Conservation (phyloP, 2,329 filamentous ascomycete species). For the Incumbomyces delicatus region DNA sequence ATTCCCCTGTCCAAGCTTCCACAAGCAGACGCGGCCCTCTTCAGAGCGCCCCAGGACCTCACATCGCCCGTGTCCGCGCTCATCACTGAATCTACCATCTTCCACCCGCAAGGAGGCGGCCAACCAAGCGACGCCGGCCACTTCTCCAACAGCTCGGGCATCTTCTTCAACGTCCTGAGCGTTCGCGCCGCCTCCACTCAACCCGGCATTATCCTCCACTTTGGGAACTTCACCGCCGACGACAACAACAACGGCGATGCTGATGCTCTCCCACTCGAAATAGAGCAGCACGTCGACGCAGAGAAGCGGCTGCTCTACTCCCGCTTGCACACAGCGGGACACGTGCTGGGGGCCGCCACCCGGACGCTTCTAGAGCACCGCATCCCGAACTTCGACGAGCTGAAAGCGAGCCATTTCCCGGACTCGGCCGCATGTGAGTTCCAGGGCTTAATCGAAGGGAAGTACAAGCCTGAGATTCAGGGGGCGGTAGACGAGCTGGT, state of each 20-base stretch:
- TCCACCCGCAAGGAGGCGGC: conserved; percentile 65
- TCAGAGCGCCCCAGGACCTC: conserved; percentile 41
- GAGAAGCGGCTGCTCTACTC: conserved; percentile 55
- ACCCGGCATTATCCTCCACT: conserved; percentile 53
- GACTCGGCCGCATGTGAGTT: conserved; percentile 60
- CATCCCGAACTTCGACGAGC: conserved; percentile 49
- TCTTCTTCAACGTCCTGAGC: conserved; percentile 41
- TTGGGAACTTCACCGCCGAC: conserved; percentile 45
- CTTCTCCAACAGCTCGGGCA: conserved; percentile 33
- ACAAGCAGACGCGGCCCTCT: conserved; percentile 44
- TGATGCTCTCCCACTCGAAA: not conserved
- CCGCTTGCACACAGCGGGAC: conserved; percentile 62
- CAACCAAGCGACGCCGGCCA: conserved; percentile 59
- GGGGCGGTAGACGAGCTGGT: conserved; percentile 50
- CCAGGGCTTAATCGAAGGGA: conserved; percentile 54
- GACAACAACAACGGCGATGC: conserved; percentile 1
- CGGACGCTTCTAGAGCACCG: conserved; percentile 45
- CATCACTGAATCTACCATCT: conserved; percentile 57
- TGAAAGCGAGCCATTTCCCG: conserved; percentile 64
- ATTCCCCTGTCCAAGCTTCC: conserved; percentile 42
- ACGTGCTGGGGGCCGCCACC: conserved; percentile 61
- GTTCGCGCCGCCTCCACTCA: conserved; percentile 47
- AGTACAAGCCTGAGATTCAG: conserved; percentile 55
- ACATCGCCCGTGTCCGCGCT: conserved; percentile 23
- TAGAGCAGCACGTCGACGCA: conserved; percentile 48